phyloP scores from a whole-genome alignment of 208 protist species.

The Wallacemonas sp. region DNA sequence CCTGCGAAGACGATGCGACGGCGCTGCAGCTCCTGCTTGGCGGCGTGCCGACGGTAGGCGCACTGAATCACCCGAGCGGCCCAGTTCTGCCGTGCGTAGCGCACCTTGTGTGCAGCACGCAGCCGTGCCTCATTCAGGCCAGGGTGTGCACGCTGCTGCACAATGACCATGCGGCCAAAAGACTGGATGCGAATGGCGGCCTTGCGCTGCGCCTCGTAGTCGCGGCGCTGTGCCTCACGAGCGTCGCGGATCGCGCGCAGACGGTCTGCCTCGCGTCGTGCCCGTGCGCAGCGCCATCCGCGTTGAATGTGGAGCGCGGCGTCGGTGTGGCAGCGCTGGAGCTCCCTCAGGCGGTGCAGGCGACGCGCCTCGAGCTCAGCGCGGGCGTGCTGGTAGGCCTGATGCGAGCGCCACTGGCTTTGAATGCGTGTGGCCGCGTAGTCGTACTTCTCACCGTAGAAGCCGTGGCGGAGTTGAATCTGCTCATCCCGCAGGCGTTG shows the following conservation, averaged over 20 bases:
- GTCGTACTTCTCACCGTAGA: slow-evolving; percentile 18
- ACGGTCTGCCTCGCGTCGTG: slow-evolving; percentile 18
- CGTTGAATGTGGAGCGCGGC: slow-evolving; percentile 39
- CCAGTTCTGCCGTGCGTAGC: slow-evolving; percentile 24
- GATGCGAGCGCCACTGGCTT: slow-evolving; percentile 51
- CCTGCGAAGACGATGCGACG: not conserved
- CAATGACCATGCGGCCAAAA: slow-evolving; percentile 69
- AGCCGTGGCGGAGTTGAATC: not conserved
- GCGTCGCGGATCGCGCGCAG: slow-evolving; percentile 26
- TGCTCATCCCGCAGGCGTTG: slow-evolving; percentile 1
- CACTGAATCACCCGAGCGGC: slow-evolving; percentile 61
- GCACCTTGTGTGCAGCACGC: slow-evolving; percentile 53
- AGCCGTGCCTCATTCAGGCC: slow-evolving; percentile 47
- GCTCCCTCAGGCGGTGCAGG: slow-evolving; percentile 8
- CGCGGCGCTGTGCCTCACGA: slow-evolving; percentile 39
- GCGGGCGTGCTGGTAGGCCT: slow-evolving; percentile 20
- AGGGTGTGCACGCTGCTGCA: slow-evolving; percentile 24
- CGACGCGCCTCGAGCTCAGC: slow-evolving; percentile 21
- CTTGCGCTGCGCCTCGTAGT: slow-evolving; percentile 45
- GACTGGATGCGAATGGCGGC: slow-evolving; percentile 73
- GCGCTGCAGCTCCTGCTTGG: slow-evolving; percentile 29
- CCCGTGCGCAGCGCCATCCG: slow-evolving; percentile 32
- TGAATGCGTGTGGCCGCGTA: slow-evolving; percentile 65
- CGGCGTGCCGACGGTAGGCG: slow-evolving; percentile 53
- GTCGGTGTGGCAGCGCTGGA: slow-evolving; percentile 17